Base-by-base conservation (phyloP, 1,284 basidiomycete species). In the Laetiporus sulphureus region DNA sequence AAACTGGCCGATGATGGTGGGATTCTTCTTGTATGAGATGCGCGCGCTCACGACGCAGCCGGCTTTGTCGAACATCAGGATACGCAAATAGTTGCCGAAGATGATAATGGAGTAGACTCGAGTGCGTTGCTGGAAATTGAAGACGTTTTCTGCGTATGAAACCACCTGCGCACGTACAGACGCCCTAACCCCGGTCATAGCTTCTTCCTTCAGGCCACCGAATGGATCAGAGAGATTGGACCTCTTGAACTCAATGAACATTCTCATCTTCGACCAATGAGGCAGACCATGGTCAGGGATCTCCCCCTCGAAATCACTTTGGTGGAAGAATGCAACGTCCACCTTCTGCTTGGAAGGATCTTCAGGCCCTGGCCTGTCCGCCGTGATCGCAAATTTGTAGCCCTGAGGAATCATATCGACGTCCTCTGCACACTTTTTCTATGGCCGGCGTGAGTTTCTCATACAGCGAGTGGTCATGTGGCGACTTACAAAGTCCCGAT, bases 1-100 rank as follows among this genome's bases (percentile, higher is more conserved):
- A 42, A 54, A 52, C 7, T 45, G 32, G 11, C n/a, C 24, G 3
- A 53, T 38, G 16, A 38, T 35, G 18, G 10, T 23, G 10, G 27
- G 27, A 0, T 47, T 31, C 5, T 30, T 3, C 11, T 29, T 37
- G 30, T 50, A 46, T 30, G 41, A 22, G 44, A 52, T 44, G 25
- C 41, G 35, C 33, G 42, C 33, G 2, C 44, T 38, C 16, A 42
- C 37, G 31, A 41, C 21, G n/a, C 41, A 11, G 3, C 45, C 45
- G 1, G 47, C 40, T 16, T 46, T 37, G 21, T 53, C 49, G 25
- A 38, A 19, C 13, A 39, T 30, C 18, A 40, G 7, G 15, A 53
- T 12, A 15, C 52, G 47, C 5, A 38, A 46, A 29, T 36, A 33
- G 10, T 35, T 11, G 18, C 46, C 44, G 15, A 50, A 24, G 37